Percentiles rank a stretch among this genome's conserved stretches.
These are phyloP conservation scores for Rubroshorea leprosula DNA, from an alignment of 345 rosid species.

Conservation along the genomic window DNA sequence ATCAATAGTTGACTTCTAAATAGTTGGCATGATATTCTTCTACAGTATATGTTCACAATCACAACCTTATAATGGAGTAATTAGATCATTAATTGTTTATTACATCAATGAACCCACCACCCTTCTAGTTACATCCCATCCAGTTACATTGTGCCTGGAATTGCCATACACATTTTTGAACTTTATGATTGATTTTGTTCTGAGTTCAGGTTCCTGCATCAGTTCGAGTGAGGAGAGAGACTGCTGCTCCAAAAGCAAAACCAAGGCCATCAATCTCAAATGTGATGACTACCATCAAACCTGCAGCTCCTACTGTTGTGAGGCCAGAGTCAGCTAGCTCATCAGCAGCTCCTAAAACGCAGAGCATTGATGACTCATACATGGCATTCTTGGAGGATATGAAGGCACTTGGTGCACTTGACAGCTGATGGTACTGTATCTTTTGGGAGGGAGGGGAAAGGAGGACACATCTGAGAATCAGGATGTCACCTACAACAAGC, in stretches of 20 bases:
- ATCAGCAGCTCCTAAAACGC: slow-evolving; percentile 49
- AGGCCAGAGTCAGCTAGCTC: slow-evolving; percentile 42
- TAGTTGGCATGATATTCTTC: too few relatives aligned
- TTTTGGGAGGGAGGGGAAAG: neutral
- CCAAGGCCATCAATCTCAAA: slow-evolving; percentile 44
- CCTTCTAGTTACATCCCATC: neutral
- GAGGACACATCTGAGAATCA: neutral
- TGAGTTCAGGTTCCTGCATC: slow-evolving; percentile 89
- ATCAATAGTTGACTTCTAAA: too few relatives aligned
- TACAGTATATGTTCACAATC: too few relatives aligned
- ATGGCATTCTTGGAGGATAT: slow-evolving; percentile 88
- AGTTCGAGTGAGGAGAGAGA: slow-evolving; percentile 87
- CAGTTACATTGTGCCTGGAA: neutral
- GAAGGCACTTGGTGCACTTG: slow-evolving; percentile 99
- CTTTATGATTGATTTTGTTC: neutral
- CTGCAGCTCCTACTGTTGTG: slow-evolving; percentile 35
- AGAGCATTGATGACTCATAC: slow-evolving; percentile 87
- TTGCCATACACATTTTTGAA: neutral
- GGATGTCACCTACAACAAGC: neutral
- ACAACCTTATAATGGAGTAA: too few relatives aligned
- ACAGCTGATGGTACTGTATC: slow-evolving; percentile 35
- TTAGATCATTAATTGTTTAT: too few relatives aligned
- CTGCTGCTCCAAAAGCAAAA: slow-evolving; percentile 56
- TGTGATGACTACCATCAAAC: slow-evolving; percentile 25
- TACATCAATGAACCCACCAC: too few relatives aligned